Percentiles rank a stretch among this genome's conserved stretches.
Evolutionary conservation across 176 grass and related monocot genomes (phyloP).

Genomic region (Microstegium vimineum): DNA sequence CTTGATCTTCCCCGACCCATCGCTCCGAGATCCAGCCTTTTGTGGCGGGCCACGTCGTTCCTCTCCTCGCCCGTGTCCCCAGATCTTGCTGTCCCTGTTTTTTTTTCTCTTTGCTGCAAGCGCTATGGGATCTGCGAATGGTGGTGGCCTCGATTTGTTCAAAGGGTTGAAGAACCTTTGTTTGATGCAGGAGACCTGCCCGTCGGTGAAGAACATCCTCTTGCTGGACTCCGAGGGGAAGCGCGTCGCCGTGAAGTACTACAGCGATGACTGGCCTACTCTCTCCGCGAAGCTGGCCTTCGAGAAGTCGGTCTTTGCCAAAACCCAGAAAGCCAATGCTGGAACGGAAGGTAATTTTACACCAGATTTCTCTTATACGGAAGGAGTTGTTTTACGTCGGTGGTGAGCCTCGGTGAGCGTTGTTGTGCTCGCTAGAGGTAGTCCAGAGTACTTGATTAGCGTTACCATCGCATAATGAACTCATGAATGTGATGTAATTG

Average conservation of each 20-base stretch:
- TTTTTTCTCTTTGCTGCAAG: not conserved
- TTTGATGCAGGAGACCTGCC: slow-evolving; percentile 48
- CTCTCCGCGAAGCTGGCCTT: slow-evolving; percentile 73
- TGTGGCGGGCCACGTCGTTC: not conserved
- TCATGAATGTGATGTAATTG: not conserved
- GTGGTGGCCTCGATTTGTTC: not conserved
- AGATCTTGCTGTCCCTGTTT: not conserved
- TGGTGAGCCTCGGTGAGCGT: not conserved
- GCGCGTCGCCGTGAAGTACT: slow-evolving; percentile 89
- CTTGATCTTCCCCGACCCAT: slow-evolving; percentile 13
- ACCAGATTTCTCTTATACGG: not conserved
- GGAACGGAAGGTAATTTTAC: slow-evolving; percentile 44
- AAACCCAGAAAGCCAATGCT: slow-evolving; percentile 74
- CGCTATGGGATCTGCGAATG: not conserved
- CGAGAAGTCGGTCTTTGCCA: slow-evolving; percentile 86
- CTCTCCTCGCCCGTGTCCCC: too few relatives aligned
- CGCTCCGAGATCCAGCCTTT: not conserved
- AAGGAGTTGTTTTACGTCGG: not conserved
- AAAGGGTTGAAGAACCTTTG: not conserved
- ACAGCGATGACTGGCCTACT: slow-evolving; percentile 74
- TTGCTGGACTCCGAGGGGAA: slow-evolving; percentile 87
- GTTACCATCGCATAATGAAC: not conserved
- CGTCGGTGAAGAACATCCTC: slow-evolving; percentile 73
- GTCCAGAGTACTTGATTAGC: not conserved
- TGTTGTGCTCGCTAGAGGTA: not conserved